Base-by-base conservation (phyloP, 768 basidiomycete species). In the Leccinum incarnatum region DNA sequence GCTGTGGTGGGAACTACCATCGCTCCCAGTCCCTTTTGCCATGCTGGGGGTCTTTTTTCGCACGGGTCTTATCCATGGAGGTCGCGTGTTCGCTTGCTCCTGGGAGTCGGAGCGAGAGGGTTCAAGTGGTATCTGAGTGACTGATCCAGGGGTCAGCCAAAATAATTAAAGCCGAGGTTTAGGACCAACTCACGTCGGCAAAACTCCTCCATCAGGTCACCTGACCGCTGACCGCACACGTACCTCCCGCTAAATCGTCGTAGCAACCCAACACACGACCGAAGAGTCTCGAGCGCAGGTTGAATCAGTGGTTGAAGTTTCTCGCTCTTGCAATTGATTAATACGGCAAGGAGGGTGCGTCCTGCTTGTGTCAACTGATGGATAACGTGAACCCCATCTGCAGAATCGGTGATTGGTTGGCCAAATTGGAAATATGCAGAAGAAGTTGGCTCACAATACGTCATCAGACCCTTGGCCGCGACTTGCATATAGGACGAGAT, bases 361-460 rank as follows among this genome's bases (percentile, higher is more conserved):
- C 95, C 95, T 23, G 94, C 94, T 69, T 95, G 93, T 4, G 94
- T 95, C 59, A 96, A 78, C 72, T 97, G 95, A 69, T 97, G 94
- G 49, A 97, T 96, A 59, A 95, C 93, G 71, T 95, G 93, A 1
- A 96, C 93, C 2, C 94, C 94, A 72, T 94, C 93, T 95, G 67
- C 4, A 19, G 29, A 7, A 57, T 40, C 51, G 58, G 61, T 55
- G 59, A 60, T 64, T 49, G 57, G 53, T 59, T 42, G 54, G 54
- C 60, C 55, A 42, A 34, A 52, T 25, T 40, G 58, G 34, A 61
- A 45, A 54, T 37, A 54, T 40, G 57, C 51, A 32, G 11, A 32
- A 45, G 53, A 58, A 47, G 63, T 37, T 30, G 10, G 81, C 92
- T 75, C 65, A 94, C 92, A 96, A 67, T 95, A 97, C 5, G 94